Base-by-base conservation (phyloP, 805 yeast genomes). In the Yarrowia sp. region DNA sequence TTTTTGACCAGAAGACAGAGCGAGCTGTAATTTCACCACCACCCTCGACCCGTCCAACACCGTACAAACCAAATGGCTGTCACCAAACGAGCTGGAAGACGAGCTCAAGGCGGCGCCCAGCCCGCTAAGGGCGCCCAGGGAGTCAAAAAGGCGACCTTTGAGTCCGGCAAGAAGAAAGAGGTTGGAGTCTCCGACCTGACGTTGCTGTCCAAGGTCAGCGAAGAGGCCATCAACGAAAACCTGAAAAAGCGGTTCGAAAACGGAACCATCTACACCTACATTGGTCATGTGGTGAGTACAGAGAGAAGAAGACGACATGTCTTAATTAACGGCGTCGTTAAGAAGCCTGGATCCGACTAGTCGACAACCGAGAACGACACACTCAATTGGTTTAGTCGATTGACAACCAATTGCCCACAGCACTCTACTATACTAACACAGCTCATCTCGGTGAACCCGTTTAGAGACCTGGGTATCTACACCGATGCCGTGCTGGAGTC, bases 141-240 rank as follows among this genome's bases (percentile, higher is more conserved):
- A 46, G 87, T 90, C 68, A 87, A 90, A 75, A 94, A 94, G 81
- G 98, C 98, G 14, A 89, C 92, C 61, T 95, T 92, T 76, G 98
- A 95, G 73, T 79, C 89, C 40, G 81, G 87, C 66, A 92, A 92
- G 80, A 91, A 91, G 83, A 91, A 92, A 77, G 98, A 95, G 78
- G 98, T 95, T n/a, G 99, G 99, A 66, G 98, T 95, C 9, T 89
- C 96, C 50, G 99, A 95, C 78, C 82, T 95, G 74, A 95, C 99
- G 0, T 80, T 95, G 66, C 82, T 95, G 70, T 88, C 96, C 34
- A 90, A 89, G 70, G 94, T 95, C 74, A 84, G 95, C 53, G 98
- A 95, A 76, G 96, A 92, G 69, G 84, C 97, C 49, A 95, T 95
- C 80, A 92, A 92, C 75, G 97, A 93, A 19, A 95, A 95, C 78